Evolutionary conservation across 805 yeast species (phyloP).

Genomic region (Saturnispora hagleri): DNA sequence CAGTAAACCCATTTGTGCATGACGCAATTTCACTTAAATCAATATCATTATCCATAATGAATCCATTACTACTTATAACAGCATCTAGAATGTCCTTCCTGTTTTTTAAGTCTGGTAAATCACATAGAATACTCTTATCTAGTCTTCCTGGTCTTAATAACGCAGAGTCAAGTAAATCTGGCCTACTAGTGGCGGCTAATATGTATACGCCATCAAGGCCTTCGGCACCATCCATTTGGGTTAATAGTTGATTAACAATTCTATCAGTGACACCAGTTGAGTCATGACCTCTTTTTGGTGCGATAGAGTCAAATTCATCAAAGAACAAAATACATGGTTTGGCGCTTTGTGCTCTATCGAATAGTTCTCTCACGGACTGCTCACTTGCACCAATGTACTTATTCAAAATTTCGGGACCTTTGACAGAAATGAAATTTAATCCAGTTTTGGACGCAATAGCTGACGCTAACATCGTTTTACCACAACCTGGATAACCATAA

Average conservation of each 20-base stretch:
- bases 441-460: conserved; percentile 95
- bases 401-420: conserved; percentile 92
- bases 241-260: conserved; percentile 91
- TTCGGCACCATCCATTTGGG: conserved; percentile 99
- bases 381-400: conserved; percentile 97
- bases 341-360: conserved; percentile 90
- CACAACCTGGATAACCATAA: conserved; percentile 97
- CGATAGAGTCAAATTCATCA: conserved; percentile 95
- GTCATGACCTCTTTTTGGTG: conserved; percentile 97
- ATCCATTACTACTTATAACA: conserved; percentile 45
- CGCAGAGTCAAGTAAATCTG: conserved; percentile 93
- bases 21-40: conserved; percentile 46
- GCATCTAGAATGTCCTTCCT: conserved; percentile 62
- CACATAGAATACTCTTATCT: conserved; percentile 87
- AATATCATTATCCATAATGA: conserved; percentile 48
- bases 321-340: conserved; percentile 89
- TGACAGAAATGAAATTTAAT: conserved; percentile 81
- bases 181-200: conserved; percentile 91
- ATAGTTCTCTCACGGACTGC: conserved; percentile 85
- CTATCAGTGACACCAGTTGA: conserved; percentile 97
- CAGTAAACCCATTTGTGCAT: conserved; percentile 70
- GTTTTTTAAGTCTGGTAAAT: conserved; percentile 66
- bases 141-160: conserved; percentile 91
- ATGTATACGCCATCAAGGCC: conserved; percentile 96
- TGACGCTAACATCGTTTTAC: conserved; percentile 85